phyloP scores from a whole-genome alignment of 148 eudicot species.

The Dysphania ambrosioides region DNA sequence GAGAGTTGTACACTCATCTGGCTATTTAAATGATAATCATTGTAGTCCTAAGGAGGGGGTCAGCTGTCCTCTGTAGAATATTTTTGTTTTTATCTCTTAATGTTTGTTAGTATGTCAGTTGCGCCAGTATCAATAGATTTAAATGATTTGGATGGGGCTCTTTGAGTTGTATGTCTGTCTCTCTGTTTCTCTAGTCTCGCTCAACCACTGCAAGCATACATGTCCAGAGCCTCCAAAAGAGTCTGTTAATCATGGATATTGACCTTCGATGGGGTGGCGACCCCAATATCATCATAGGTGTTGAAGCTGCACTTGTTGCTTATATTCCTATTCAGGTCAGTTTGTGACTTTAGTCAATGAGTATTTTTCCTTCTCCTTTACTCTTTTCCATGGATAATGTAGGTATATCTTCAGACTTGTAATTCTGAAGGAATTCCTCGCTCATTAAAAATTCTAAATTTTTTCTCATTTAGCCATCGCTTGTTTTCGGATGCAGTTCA shows the following conservation, averaged over 20 bases:
- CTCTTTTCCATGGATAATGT: not conserved
- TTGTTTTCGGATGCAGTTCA: conserved; percentile 52
- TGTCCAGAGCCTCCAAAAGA: conserved; percentile 88
- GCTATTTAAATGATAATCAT: not conserved
- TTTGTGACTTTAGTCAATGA: conserved; percentile 3
- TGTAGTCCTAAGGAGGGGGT: conserved; percentile 1
- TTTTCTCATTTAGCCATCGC: conserved; percentile 4
- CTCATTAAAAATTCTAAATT: not conserved
- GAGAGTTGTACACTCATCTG: not conserved
- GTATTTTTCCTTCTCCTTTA: not conserved
- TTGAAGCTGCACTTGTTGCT: conserved; percentile 86
- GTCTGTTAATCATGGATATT: conserved; percentile 91
- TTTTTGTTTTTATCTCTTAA: not conserved
- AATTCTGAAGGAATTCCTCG: not conserved
- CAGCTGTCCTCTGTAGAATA: not conserved
- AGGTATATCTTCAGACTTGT: not conserved
- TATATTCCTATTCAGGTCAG: conserved; percentile 92
- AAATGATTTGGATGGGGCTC: not conserved
- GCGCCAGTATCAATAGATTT: not conserved
- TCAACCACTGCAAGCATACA: conserved; percentile 66
- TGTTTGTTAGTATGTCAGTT: not conserved
- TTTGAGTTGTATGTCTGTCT: not conserved
- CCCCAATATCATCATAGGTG: conserved; percentile 73
- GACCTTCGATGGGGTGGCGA: conserved; percentile 98
- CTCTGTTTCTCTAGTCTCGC: not conserved